These are phyloP conservation scores for Crassisporium funariophilum DNA, from an alignment of 768 basidiomycete species.

Conservation along the genomic window DNA sequence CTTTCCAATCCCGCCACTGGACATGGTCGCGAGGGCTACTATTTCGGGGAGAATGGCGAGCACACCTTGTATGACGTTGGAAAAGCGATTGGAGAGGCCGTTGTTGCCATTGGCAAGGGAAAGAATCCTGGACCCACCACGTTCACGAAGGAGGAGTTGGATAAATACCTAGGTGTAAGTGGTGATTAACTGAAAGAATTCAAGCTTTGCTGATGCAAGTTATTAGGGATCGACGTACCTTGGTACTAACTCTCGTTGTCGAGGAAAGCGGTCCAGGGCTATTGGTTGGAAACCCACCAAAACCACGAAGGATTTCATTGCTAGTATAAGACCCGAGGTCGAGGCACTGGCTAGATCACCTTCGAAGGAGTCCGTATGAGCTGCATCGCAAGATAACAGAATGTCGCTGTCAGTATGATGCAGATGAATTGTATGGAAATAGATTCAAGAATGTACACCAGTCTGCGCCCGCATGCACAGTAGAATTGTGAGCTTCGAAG, in stretches of 20 bases:
- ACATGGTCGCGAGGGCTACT: conserved; percentile 54
- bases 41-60: conserved; percentile 57
- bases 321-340: conserved; percentile 25
- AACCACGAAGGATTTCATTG: conserved; percentile 23
- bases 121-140: conserved; percentile 42
- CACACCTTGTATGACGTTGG: conserved; percentile 44
- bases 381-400: background rate
- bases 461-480: too few species aligned
- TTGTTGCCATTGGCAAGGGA: conserved; percentile 40
- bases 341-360: conserved; percentile 8
- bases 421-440: background rate
- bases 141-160: conserved; percentile 48
- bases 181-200: background rate
- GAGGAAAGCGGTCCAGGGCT: conserved; percentile 24
- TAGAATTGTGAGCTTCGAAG: background rate
- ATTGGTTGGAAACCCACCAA: conserved; percentile 29
- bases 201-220: background rate
- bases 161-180: conserved; percentile 38
- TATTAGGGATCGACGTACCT: conserved; percentile 15
- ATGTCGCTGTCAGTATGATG: background rate
- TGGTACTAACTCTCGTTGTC: conserved; percentile 23
- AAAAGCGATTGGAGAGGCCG: conserved; percentile 38
- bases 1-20: conserved; percentile 28
- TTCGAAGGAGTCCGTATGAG: background rate
- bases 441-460: too few species aligned